Evolutionary conservation across 345 rosid genomes (phyloP), one percentile per base, ranked within the genome.

Genomic region (Heritiera fomes): DNA sequence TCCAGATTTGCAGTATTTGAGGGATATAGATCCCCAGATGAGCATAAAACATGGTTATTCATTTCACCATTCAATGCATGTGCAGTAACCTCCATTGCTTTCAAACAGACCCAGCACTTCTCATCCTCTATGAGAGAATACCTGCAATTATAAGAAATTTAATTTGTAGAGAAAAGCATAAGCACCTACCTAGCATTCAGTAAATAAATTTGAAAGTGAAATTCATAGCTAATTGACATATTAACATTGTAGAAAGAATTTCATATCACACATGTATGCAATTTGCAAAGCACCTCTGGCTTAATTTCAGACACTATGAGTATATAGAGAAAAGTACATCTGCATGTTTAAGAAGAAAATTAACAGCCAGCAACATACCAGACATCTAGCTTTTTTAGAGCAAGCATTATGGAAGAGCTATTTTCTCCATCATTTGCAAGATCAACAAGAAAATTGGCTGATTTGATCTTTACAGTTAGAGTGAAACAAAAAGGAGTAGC

Each of bases 341-440:
- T 55, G 56, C 38, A 80, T 41, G 30, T 23, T 81, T 12, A 83
- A 66, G 46, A 76, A 66, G 3, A 34, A 34, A 34, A 62, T 62
- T 7, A 81, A 63, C 8, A 71, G 4, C 38, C 10, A 41, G 71
- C 15, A 28, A 80, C 88, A 58, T 85, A 95, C 98, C 98, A 38
- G 79, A 87, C 74, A 83, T 89, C 86, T 55, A 86, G 66, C 73
- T 82, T 84, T 15, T 82, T 85, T 64, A 89, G 75, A 77, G 89
- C 80, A 82, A 95, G 75, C 74, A 64, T 53, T 71, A 92, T 78
- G 23, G 79, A 71, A 75, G 89, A 84, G 86, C 91, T 87, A 79
- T 86, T 83, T 80, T 85, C 92, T 86, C 86, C 90, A 81, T 84
- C 89, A 88, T 90, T 89, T 79, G 82, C 94, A 83, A 95, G 90